Percentiles rank a stretch among this genome's conserved stretches.
These are phyloP conservation scores for Trametes cingulata DNA, from an alignment of 768 basidiomycete species.

Conservation along the genomic window DNA sequence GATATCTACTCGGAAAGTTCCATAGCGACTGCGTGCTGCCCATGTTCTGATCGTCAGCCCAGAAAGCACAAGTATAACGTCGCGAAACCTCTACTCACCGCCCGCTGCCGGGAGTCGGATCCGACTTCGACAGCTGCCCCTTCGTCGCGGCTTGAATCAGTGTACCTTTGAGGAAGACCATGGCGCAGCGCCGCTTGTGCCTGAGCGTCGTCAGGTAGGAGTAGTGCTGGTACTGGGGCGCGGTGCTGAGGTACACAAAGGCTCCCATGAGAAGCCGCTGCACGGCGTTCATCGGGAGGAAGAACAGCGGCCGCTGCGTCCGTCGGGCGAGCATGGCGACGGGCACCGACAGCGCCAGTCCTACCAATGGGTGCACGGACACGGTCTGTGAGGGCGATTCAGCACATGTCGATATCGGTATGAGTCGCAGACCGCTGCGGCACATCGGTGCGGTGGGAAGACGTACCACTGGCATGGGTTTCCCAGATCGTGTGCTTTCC, in stretches of 20 bases:
- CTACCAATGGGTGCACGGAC: not conserved
- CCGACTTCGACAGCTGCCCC: too few species aligned
- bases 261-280: not conserved
- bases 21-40: too few species aligned
- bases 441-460: too few species aligned
- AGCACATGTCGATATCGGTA: not conserved
- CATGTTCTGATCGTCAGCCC: too few species aligned
- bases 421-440: too few species aligned
- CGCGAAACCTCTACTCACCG: too few species aligned
- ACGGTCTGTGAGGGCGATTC: not conserved
- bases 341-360: not conserved
- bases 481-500: not conserved
- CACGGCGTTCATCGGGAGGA: not conserved
- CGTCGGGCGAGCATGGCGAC: conserved; percentile 1
- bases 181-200: not conserved
- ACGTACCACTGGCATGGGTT: not conserved
- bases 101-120: too few species aligned
- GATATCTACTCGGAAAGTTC: too few species aligned
- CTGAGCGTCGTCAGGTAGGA: not conserved
- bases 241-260: not conserved
- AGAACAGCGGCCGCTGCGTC: not conserved
- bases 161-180: not conserved
- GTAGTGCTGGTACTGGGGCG: not conserved
- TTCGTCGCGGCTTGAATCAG: not conserved
- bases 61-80: too few species aligned